Percentiles rank a stretch among this genome's conserved stretches.
phyloP scores from a whole-genome alignment of 2,329 filamentous ascomycete genomes.

The Microascus cirrosus region DNA sequence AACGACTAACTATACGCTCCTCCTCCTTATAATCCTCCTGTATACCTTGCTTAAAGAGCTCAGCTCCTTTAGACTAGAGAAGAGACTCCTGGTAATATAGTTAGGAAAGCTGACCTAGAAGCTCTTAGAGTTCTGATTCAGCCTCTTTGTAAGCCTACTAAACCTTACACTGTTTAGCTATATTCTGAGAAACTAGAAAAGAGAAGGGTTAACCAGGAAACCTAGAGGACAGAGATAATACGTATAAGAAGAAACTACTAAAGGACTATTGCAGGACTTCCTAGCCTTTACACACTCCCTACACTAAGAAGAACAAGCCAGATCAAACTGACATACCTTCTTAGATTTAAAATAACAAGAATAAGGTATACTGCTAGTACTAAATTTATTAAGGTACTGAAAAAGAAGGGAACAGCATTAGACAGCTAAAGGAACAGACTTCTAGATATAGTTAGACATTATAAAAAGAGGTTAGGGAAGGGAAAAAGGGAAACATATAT shows the following conservation, averaged over 20 bases:
- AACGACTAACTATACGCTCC: no score
- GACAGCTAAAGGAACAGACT: no score
- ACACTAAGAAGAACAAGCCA: not conserved
- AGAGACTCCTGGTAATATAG: no score
- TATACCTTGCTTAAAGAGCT: not conserved
- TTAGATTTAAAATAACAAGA: not conserved
- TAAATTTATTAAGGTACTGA: not conserved
- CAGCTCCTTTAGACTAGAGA: not conserved
- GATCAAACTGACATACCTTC: no score
- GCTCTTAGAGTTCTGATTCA: no score
- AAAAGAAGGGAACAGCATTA: not conserved
- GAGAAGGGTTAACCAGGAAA: conserved; percentile 8
- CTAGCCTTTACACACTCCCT: conserved; percentile 5
- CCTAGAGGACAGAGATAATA: conserved; percentile 8
- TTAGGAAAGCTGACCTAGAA: no score
- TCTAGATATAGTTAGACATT: no score
- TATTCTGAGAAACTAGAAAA: not conserved
- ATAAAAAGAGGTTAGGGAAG: no score
- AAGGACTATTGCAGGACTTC: conserved; percentile 11
- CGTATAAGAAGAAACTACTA: no score
- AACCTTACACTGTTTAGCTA: no score
- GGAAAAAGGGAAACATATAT: not conserved
- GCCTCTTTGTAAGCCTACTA: no score
- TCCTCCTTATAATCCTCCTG: no score
- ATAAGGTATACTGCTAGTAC: not conserved